Evolutionary conservation across 129 eudicot species (phyloP).

Genomic region (sunflower (Helianthus annuus)): HanXRQr2.0-SUNRISE NC_035449.2:153536481-153536980

Average conservation of each 20-base stretch:
- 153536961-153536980: too few species aligned
- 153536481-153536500: constrained; percentile 68
- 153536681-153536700: constrained; percentile 90
- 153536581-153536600: constrained; percentile 89
- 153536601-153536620: constrained; percentile 88
- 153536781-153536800: constrained; percentile 77
- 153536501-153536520: constrained; percentile 62
- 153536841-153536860: constrained; percentile 46
- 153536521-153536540: constrained; percentile 81
- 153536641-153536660: constrained; percentile 95
- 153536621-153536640: constrained; percentile 61
- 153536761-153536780: constrained; percentile 73
- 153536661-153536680: constrained; percentile 93
- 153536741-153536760: constrained; percentile 86
- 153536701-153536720: constrained; percentile 88
- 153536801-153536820: constrained; percentile 61
- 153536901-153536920: constrained; percentile 37
- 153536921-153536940: not conserved
- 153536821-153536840: constrained; percentile 81
- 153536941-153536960: too few species aligned
- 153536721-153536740: constrained; percentile 67
- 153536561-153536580: constrained; percentile 82
- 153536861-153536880: constrained; percentile 78
- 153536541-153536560: constrained; percentile 82
- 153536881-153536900: constrained; percentile 94